These are phyloP conservation scores for Salvia splendens DNA, from an alignment of 257 asterid genomes.

Conservation along the genomic window DNA sequence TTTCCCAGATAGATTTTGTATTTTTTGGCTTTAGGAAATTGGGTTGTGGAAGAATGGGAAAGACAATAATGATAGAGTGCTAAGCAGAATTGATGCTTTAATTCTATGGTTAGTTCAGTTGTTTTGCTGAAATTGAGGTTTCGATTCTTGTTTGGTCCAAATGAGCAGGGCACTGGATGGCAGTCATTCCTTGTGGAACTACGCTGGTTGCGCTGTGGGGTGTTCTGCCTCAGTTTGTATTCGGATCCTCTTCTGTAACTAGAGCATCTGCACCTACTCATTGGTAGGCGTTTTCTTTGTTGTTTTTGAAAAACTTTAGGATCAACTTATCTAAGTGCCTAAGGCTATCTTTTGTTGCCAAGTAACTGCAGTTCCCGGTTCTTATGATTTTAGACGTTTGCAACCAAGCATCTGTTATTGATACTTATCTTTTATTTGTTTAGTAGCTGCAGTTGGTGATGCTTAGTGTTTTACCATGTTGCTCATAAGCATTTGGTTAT, in stretches of 20 bases:
- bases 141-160: no score
- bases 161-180: slow-evolving; percentile 62
- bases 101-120: no score
- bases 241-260: slow-evolving; percentile 44
- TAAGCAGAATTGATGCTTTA: no score
- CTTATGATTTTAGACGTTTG: not conserved
- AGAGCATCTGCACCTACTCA: slow-evolving; percentile 38
- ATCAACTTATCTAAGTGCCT: not conserved
- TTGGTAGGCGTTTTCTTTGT: slow-evolving; percentile 46
- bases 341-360: not conserved
- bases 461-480: not conserved
- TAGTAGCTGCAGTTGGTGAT: not conserved
- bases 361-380: not conserved
- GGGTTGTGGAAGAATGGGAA: no score
- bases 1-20: no score
- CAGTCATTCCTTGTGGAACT: slow-evolving; percentile 84
- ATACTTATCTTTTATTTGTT: slow-evolving; percentile 11
- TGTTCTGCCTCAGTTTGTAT: slow-evolving; percentile 61
- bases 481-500: not conserved
- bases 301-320: not conserved
- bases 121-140: no score
- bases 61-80: no score
- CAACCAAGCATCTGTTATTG: not conserved
- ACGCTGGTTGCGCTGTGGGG: slow-evolving; percentile 63
- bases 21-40: no score